Conservation (phyloP, 106 monocot genomes). For the Platanthera zijinensis region DNA sequence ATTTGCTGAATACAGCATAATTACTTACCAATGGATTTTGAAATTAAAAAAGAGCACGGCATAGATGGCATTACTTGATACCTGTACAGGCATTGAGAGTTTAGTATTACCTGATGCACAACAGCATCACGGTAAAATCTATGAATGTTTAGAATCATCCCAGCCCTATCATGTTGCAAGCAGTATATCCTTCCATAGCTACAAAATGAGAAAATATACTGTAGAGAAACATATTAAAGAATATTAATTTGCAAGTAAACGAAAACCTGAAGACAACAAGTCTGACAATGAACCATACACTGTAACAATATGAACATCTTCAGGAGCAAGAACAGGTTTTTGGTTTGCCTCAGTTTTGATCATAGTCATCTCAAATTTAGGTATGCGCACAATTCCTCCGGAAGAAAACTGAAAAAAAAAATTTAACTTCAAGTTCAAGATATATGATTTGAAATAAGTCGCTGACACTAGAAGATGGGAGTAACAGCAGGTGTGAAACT, state of each 20-base stretch:
- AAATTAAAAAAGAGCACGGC: background rate
- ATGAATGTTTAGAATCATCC: slow-evolving; percentile 61
- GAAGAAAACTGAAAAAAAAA: slow-evolving; percentile 67
- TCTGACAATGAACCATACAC: slow-evolving; percentile 34
- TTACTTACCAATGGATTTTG: background rate
- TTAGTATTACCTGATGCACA: slow-evolving; percentile 62
- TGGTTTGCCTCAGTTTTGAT: slow-evolving; percentile 79
- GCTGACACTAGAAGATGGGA: background rate
- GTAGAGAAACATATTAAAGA: background rate
- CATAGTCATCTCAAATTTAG: slow-evolving; percentile 97
- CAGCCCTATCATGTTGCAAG: slow-evolving; percentile 72
- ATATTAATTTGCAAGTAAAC: background rate
- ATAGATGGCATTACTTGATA: background rate
- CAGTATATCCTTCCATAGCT: slow-evolving; percentile 99
- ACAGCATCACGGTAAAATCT: slow-evolving; percentile 99
- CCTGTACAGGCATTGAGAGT: background rate
- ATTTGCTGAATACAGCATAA: background rate
- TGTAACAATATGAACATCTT: slow-evolving; percentile 80
- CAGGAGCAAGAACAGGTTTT: slow-evolving; percentile 76
- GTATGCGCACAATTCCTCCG: slow-evolving; percentile 70
- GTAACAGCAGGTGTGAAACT: background rate
- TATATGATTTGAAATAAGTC: background rate
- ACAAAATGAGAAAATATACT: slow-evolving; percentile 14
- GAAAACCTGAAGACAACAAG: background rate
- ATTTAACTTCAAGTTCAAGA: background rate